Percentiles rank a stretch among this genome's conserved stretches.
Conservation (phyloP, 345 rosid species). For the Gossypium ekmanianum region DNA sequence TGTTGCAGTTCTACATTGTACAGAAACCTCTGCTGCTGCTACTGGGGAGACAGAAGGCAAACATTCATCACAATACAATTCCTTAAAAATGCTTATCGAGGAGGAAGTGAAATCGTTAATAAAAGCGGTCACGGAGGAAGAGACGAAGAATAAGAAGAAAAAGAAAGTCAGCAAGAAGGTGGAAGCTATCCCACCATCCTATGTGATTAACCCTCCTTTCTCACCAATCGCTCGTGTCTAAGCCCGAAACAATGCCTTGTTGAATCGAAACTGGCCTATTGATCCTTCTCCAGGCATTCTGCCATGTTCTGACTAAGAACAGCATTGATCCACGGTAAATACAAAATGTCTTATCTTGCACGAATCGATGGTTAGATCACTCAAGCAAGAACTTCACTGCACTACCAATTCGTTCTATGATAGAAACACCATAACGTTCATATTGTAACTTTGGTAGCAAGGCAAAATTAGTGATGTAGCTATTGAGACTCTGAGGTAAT, state of each 20-base stretch:
- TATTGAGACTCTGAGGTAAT: constrained; percentile 1
- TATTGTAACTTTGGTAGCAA: constrained; percentile 37
- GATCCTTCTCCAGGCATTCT: neutral
- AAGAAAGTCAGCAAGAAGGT: constrained; percentile 36
- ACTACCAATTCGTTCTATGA: constrained; percentile 38
- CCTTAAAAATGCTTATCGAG: constrained; percentile 62
- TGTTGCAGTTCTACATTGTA: constrained; percentile 63
- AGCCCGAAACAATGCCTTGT: constrained; percentile 7
- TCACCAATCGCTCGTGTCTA: constrained; percentile 87
- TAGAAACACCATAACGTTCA: constrained; percentile 47
- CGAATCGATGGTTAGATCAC: constrained; percentile 1
- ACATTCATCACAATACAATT: constrained; percentile 41
- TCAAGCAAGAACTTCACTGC: constrained; percentile 20
- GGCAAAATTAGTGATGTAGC: constrained; percentile 32
- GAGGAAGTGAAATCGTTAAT: constrained; percentile 67
- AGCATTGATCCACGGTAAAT: neutral
- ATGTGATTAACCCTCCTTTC: constrained; percentile 72
- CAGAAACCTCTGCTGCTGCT: constrained; percentile 29
- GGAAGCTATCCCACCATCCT: constrained; percentile 51
- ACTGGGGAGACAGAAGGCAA: constrained; percentile 25
- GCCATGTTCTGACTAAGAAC: neutral
- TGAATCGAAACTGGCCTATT: neutral
- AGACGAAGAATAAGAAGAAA: constrained; percentile 45
- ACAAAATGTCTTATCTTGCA: neutral
- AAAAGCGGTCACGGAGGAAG: constrained; percentile 56